Evolutionary conservation across 2,329 filamentous ascomycete genomes (phyloP).

Genomic region (Sporothrix pseudoabietina): DNA sequence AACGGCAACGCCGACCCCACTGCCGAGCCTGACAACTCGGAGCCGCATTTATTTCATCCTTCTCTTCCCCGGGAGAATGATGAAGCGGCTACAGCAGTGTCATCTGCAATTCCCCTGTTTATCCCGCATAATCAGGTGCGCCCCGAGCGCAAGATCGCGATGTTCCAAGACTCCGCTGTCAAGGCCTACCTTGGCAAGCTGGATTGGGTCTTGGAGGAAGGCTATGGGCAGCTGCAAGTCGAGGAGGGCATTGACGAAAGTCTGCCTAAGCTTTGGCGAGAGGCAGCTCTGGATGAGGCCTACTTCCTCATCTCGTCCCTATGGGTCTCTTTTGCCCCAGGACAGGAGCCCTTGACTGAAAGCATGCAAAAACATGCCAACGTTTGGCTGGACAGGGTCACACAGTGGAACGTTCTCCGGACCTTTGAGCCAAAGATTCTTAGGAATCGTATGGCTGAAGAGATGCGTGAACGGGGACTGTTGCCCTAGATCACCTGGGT

Average conservation of each 20-base stretch:
- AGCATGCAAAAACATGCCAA: neutral
- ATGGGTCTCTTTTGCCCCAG: neutral
- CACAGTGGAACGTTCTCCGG: neutral
- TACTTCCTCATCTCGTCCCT: neutral
- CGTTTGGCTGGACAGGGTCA: neutral
- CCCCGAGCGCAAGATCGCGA: neutral
- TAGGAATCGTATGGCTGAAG: neutral
- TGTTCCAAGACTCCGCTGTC: neutral
- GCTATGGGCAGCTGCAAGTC: neutral
- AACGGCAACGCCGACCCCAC: neutral
- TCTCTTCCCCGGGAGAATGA: neutral
- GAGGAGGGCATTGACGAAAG: neutral
- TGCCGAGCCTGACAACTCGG: neutral
- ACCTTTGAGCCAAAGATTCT: neutral
- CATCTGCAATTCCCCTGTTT: neutral
- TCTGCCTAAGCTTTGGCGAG: neutral
- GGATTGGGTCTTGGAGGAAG: neutral
- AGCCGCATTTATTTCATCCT: neutral
- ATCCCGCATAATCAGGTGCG: neutral
- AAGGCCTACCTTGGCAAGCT: neutral
- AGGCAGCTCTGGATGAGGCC: neutral
- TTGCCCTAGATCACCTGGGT: neutral
- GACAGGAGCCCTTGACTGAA: neutral
- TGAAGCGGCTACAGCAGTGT: too few species aligned
- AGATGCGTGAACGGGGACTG: neutral